A percentile compares a stretch with the other conserved stretches of the same genome.
These are phyloP conservation scores for Flaveria trinervia DNA, from an alignment of 129 eudicot species.

Conservation along the genomic window DNA sequence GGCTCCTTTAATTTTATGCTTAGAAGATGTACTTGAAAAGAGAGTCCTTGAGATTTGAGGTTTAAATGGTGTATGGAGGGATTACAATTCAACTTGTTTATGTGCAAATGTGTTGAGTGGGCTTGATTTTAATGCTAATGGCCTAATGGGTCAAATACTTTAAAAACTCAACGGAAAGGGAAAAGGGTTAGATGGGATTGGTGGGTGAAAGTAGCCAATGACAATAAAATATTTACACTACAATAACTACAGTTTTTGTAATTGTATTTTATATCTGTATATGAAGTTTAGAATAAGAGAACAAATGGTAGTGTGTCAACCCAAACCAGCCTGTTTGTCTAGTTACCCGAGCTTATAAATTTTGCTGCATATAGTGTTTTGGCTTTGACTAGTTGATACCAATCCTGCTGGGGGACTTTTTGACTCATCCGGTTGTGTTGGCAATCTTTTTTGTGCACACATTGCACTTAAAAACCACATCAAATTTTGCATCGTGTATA, in stretches of 20 bases:
- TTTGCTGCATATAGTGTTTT: background rate
- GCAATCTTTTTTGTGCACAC: background rate
- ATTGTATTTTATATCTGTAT: background rate
- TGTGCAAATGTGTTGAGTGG: background rate
- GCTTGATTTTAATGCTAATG: background rate
- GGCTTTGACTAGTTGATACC: background rate
- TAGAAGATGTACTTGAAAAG: background rate
- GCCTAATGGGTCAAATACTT: background rate
- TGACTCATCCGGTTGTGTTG: background rate
- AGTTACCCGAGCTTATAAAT: background rate
- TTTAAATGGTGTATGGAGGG: background rate
- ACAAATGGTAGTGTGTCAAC: background rate
- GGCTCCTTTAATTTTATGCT: background rate
- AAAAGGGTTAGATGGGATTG: background rate
- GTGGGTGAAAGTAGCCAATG: background rate
- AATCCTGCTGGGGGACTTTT: background rate
- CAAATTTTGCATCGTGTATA: background rate
- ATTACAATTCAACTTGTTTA: background rate
- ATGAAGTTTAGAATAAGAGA: background rate
- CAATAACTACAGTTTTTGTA: background rate
- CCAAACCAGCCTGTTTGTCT: background rate
- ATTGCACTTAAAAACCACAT: background rate
- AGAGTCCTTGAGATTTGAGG: conserved; percentile 1
- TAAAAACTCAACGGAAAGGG: background rate
- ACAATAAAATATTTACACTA: background rate